phyloP scores from a whole-genome alignment of 2,329 filamentous ascomycete species.

The Fusarium sp. region DNA sequence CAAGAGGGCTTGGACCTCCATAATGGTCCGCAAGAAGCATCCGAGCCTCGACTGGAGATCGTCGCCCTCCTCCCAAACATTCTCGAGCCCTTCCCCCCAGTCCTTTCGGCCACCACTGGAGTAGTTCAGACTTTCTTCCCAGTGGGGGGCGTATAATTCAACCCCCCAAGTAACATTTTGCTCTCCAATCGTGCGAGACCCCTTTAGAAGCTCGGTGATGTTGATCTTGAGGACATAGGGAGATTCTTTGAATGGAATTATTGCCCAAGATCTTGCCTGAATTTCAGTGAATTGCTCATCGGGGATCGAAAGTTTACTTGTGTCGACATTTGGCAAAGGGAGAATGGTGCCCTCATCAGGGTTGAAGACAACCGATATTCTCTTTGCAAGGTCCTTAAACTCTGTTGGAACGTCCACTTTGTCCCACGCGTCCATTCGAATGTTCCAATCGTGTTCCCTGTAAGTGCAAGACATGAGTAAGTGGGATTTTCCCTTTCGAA shows the following conservation, averaged over 20 bases:
- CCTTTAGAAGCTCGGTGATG: constrained; percentile 45
- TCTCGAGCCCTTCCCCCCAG: constrained; percentile 45
- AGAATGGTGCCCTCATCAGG: constrained; percentile 14
- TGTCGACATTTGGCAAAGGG: constrained; percentile 23
- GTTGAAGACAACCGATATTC: constrained; percentile 30
- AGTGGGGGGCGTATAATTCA: constrained; percentile 49
- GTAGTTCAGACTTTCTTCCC: constrained; percentile 52
- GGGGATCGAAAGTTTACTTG: constrained; percentile 6
- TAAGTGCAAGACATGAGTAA: constrained; percentile 13
- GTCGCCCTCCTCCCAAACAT: constrained; percentile 48
- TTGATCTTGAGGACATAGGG: constrained; percentile 49
- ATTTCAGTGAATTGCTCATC: constrained; percentile 29
- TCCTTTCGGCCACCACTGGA: constrained; percentile 42
- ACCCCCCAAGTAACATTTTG: constrained; percentile 46
- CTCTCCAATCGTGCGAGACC: constrained; percentile 4
- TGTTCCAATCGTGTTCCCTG: constrained; percentile 50
- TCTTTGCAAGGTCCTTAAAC: constrained; percentile 36
- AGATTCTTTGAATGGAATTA: constrained; percentile 46
- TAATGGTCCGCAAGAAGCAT: constrained; percentile 46
- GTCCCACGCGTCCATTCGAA: constrained; percentile 45
- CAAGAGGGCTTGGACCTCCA: constrained; percentile 47
- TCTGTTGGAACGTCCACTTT: constrained; percentile 27
- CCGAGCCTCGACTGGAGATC: constrained; percentile 43
- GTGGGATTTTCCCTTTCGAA: no score
- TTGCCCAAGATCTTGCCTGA: constrained; percentile 42